Percentiles rank a stretch among this genome's conserved stretches.
phyloP scores from a whole-genome alignment of 495 filamentous ascomycete species.

The Beverwykella pulmonaria region DNA sequence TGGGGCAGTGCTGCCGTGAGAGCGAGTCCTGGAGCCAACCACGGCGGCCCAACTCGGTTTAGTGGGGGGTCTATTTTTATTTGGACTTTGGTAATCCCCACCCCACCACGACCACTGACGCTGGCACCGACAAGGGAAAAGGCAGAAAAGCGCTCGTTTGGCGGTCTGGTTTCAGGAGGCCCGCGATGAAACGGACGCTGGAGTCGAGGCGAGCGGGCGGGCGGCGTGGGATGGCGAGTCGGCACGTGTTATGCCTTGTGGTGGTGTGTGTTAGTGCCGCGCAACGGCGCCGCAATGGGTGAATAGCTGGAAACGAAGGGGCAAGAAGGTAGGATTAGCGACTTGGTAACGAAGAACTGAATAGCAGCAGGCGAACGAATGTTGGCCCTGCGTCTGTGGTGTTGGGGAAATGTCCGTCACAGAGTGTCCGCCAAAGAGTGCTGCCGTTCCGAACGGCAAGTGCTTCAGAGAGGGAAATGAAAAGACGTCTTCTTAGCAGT shows the following conservation, averaged over 20 bases:
- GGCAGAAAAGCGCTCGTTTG: conserved; percentile 3
- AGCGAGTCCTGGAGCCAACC: background rate
- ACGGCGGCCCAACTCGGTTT: background rate
- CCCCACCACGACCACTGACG: background rate
- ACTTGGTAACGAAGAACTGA: background rate
- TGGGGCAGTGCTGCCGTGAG: background rate
- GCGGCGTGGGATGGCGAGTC: background rate
- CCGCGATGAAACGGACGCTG: conserved; percentile 19
- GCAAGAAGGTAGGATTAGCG: background rate
- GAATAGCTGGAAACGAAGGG: background rate
- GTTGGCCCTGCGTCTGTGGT: background rate
- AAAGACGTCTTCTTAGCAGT: background rate
- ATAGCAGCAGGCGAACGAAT: background rate
- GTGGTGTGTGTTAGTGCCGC: background rate
- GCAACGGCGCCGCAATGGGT: background rate
- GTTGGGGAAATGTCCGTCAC: background rate
- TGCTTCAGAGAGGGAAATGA: conserved; percentile 1
- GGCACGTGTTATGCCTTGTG: background rate
- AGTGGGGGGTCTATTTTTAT: background rate
- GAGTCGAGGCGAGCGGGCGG: conserved; percentile 12
- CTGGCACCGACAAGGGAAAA: conserved; percentile 6
- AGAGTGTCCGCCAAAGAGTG: background rate
- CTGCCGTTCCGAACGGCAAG: background rate
- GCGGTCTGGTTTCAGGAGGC: conserved; percentile 14
- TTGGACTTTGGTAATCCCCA: no score